Conservation (phyloP, 805 yeast genomes). For the Lipomyces lipofer region DNA sequence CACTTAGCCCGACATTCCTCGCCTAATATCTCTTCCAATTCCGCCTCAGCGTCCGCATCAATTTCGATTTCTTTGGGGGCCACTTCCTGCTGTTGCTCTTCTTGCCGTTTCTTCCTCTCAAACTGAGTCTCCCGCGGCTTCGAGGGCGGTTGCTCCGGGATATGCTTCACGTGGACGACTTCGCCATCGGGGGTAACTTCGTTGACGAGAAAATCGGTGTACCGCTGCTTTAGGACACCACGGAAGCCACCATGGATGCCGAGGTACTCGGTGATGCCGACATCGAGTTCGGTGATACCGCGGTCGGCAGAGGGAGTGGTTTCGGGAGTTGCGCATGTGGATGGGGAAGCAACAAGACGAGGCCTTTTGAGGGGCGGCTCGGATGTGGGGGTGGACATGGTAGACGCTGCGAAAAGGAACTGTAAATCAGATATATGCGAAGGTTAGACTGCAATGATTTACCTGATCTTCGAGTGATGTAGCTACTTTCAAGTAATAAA, state of each 20-base stretch:
- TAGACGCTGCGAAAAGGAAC: too few relatives aligned
- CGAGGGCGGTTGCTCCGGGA: slow-evolving; percentile 53
- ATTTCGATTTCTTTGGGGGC: slow-evolving; percentile 32
- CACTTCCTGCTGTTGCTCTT: slow-evolving; percentile 36
- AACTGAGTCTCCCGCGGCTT: slow-evolving; percentile 50
- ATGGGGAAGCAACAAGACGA: background rate
- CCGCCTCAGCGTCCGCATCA: slow-evolving; percentile 47
- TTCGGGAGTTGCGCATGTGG: background rate
- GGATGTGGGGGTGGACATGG: too few relatives aligned
- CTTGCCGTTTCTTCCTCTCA: slow-evolving; percentile 39
- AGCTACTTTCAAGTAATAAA: too few relatives aligned
- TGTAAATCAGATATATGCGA: too few relatives aligned
- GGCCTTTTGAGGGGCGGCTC: background rate
- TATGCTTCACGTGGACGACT: slow-evolving; percentile 74
- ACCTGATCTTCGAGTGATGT: too few relatives aligned
- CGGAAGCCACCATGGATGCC: slow-evolving; percentile 62
- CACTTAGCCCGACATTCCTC: slow-evolving; percentile 53
- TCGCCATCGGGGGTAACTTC: slow-evolving; percentile 71
- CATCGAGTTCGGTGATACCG: slow-evolving; percentile 60
- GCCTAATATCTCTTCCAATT: slow-evolving; percentile 58
- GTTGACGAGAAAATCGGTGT: slow-evolving; percentile 87
- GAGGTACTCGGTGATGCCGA: slow-evolving; percentile 79
- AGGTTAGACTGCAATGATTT: too few relatives aligned
- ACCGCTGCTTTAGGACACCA: slow-evolving; percentile 79
- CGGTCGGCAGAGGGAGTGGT: background rate